Evolutionary conservation across 306 rosid genomes (phyloP), one percentile per base, ranked within the genome.

Genomic region (Psophocarpus tetragonolobus): DNA sequence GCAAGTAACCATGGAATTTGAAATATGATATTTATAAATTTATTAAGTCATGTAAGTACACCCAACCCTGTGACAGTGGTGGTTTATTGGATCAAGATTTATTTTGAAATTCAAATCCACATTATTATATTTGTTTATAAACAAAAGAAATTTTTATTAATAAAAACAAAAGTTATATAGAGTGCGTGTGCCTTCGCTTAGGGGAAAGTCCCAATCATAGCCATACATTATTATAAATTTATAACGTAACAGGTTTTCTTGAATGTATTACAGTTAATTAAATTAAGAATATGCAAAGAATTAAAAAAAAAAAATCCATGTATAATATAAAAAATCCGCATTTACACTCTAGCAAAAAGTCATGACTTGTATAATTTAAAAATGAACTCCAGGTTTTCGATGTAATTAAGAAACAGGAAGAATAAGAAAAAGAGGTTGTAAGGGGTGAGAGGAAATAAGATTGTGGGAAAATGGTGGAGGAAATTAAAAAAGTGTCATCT

Each of bases 281-380:
- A 8, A 12, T 11, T 29, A 27, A n/a, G 45, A 2, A 33, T 21
- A 26, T 48, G 62, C 30, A 30, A 10, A 50, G 24, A 5, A 14
- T 68, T 14, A 12, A 26, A 57, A 57, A 26, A 47, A 45, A 8
- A 23, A 58, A 71, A 72, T 32, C 14, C 39, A 24, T 36, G 76
- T 58, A 41, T 26, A 44, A 17, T 74, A 60, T 41, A 41, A 58
- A 57, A 57, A 73, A 36, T 56, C 29, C 56, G 15, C 68, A 73
- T 38, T 56, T 57, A 76, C 56, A 24, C 14, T 15, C 54, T 56
- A 23, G 33, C 65, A 71, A 20, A 23, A 13, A 20, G 15, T 10
- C 63, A 33, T 20, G 45, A n/a, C 42, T 69, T 48, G 24, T 17
- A 11, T 30, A 0, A 17, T 29, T 29, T 30, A 30, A 60, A 30